Evolutionary conservation across 2,329 filamentous ascomycete species (phyloP).

Genomic region (Periconia sp.): DNA sequence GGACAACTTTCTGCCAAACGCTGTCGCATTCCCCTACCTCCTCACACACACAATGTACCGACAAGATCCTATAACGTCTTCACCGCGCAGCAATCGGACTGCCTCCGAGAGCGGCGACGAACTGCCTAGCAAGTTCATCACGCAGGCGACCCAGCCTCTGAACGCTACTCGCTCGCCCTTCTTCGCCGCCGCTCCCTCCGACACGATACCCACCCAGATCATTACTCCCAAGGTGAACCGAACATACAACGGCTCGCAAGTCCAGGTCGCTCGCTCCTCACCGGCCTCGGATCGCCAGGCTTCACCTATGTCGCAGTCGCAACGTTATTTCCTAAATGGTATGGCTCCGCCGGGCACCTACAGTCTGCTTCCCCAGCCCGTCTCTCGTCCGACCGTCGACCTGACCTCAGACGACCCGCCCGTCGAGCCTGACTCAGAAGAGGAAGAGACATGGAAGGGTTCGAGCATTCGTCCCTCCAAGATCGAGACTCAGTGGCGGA

Average conservation of each 20-base stretch:
- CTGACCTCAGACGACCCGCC: conserved; percentile 54
- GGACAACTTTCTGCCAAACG: not conserved
- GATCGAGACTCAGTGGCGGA: conserved; percentile 48
- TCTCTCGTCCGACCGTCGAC: conserved; percentile 47
- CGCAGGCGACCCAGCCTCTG: conserved; percentile 35
- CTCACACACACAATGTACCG: conserved; percentile 33
- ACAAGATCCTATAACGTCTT: conserved; percentile 42
- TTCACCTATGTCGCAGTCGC: conserved; percentile 48
- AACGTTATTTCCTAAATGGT: conserved; percentile 56
- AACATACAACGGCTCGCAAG: conserved; percentile 40
- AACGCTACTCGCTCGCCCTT: conserved; percentile 32
- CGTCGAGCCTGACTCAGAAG: conserved; percentile 56
- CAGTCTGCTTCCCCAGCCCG: conserved; percentile 66
- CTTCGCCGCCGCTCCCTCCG: conserved; percentile 28
- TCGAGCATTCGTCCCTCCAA: conserved; percentile 67
- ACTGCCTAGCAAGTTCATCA: conserved; percentile 57
- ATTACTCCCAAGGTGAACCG: conserved; percentile 51
- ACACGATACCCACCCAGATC: conserved; percentile 68
- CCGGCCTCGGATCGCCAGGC: conserved; percentile 58
- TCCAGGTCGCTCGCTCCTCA: conserved; percentile 92
- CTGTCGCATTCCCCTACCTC: conserved; percentile 1
- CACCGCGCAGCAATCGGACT: conserved; percentile 27
- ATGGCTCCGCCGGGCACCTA: conserved; percentile 79
- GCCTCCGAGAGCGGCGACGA: conserved; percentile 53
- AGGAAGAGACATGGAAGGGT: conserved; percentile 47